A percentile compares a stretch with the other conserved stretches of the same genome.
phyloP scores from a whole-genome alignment of 164 flowering plant species.

The Piper betle region DNA sequence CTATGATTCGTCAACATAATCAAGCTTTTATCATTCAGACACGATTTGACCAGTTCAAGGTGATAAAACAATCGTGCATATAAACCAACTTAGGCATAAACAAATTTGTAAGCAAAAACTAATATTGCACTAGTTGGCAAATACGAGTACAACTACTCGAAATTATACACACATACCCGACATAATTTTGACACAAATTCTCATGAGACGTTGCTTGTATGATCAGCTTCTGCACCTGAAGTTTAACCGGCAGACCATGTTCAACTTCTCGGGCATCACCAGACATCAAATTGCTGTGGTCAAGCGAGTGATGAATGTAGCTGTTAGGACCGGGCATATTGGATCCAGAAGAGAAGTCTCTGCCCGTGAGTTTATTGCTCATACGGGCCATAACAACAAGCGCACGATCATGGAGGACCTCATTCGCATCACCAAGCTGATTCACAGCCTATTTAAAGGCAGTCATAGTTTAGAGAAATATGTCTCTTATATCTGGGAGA shows the following conservation, averaged over 20 bases:
- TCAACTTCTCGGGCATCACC: constrained; percentile 86
- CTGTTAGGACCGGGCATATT: constrained; percentile 24
- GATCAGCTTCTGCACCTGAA: constrained; percentile 88
- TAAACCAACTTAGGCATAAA: too few species aligned
- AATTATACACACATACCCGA: constrained; percentile 50
- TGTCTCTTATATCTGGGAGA: neutral
- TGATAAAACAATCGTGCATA: too few species aligned
- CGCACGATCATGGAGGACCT: constrained; percentile 90
- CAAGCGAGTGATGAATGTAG: constrained; percentile 46
- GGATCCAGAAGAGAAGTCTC: constrained; percentile 62
- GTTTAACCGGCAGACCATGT: constrained; percentile 78
- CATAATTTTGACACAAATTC: constrained; percentile 93
- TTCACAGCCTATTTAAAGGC: constrained; percentile 60
- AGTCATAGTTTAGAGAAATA: neutral
- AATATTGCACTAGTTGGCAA: too few species aligned
- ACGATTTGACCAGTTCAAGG: too few species aligned
- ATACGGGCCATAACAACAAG: constrained; percentile 95
- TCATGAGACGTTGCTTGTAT: constrained; percentile 83
- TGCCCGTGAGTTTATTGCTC: constrained; percentile 96
- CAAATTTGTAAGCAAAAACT: too few species aligned
- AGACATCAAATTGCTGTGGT: constrained; percentile 42
- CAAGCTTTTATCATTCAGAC: too few species aligned
- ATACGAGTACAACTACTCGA: too few species aligned
- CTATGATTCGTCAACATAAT: too few species aligned
- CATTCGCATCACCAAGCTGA: constrained; percentile 98